Conservation (phyloP, 129 eudicot species). For the sunflower (Helianthus annuus) region HanXRQr2.0-SUNRISE NC_035437.2:169836294-169836793, state of each 20-base stretch:
- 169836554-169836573: constrained; percentile 10
- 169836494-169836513: constrained; percentile 5
- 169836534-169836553: constrained; percentile 17
- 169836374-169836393: constrained; percentile 24
- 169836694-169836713: constrained; percentile 16
- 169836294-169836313: background rate
- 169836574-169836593: constrained; percentile 3
- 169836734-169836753: background rate
- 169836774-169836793: background rate
- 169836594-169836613: background rate
- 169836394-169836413: constrained; percentile 8
- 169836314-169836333: constrained; percentile 30
- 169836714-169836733: no score
- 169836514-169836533: background rate
- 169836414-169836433: constrained; percentile 5
- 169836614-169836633: background rate
- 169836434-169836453: constrained; percentile 36
- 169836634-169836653: background rate
- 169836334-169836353: constrained; percentile 22
- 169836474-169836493: constrained; percentile 1
- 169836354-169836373: constrained; percentile 17
- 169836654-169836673: background rate
- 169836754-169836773: background rate
- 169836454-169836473: background rate
- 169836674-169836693: background rate